Evolutionary conservation across 1,284 basidiomycete species (phyloP).

Genomic region (Dichomitus squalens): DNA sequence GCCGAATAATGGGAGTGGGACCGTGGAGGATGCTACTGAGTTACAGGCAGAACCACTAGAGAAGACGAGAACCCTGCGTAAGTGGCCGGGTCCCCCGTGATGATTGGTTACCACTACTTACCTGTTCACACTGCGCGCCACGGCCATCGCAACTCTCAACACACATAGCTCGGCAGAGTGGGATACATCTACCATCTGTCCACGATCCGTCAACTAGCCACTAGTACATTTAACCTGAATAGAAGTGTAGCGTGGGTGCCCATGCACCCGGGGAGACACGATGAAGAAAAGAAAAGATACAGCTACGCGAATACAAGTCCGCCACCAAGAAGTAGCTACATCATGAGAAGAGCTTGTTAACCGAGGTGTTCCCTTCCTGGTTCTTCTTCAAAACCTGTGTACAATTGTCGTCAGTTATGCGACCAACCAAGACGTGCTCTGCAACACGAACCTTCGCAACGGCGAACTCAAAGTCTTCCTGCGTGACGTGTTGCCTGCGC

Average conservation of each 20-base stretch:
- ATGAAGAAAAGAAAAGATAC: neutral
- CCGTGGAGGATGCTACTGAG: neutral
- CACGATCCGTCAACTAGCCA: neutral
- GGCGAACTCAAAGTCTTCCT: slow-evolving; percentile 99
- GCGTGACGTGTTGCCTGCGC: slow-evolving; percentile 94
- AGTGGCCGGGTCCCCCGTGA: neutral
- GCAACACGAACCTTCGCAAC: slow-evolving; percentile 79
- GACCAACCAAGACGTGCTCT: neutral
- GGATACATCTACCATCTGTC: neutral
- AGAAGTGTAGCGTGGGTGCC: neutral
- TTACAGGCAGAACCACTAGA: neutral
- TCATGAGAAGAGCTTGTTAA: slow-evolving; percentile 88
- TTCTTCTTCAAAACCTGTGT: slow-evolving; percentile 86
- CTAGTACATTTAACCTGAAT: neutral
- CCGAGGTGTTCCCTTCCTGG: slow-evolving; percentile 87
- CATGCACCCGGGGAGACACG: neutral
- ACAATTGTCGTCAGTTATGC: neutral
- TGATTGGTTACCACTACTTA: neutral
- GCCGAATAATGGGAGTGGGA: neutral
- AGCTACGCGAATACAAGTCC: slow-evolving; percentile 13
- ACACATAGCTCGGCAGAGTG: neutral
- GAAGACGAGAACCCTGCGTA: neutral
- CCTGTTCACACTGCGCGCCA: neutral
- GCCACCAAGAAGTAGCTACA: slow-evolving; percentile 4
- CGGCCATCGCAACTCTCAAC: neutral